phyloP scores from a whole-genome alignment of 2,329 filamentous ascomycete species.

The Microdochium paspali region DNA sequence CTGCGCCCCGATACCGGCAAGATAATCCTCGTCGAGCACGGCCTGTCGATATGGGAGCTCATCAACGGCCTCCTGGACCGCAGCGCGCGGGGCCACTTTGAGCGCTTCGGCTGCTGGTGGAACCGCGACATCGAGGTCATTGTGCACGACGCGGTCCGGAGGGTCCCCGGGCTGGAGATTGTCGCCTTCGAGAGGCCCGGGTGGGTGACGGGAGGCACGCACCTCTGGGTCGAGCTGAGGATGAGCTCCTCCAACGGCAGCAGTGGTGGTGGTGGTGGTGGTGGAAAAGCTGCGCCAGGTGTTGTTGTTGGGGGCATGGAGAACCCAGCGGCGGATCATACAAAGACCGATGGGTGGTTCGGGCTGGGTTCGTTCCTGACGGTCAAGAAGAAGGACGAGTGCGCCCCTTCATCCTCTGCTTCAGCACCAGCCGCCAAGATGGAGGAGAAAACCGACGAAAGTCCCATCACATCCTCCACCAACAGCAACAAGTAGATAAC shows the following conservation, averaged over 20 bases:
- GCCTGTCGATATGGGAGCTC: conserved; percentile 42
- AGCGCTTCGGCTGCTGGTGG: conserved; percentile 59
- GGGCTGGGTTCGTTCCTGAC: not conserved
- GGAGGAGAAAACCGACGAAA: too few relatives aligned
- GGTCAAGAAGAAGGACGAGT: not conserved
- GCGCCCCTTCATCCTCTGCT: too few relatives aligned
- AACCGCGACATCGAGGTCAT: conserved; percentile 52
- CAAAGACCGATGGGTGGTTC: conserved; percentile 1
- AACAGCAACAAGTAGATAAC: too few relatives aligned
- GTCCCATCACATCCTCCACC: too few relatives aligned
- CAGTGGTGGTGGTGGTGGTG: not conserved
- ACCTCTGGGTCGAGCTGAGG: conserved; percentile 48
- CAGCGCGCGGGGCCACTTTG: conserved; percentile 44
- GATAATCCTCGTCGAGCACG: conserved; percentile 55
- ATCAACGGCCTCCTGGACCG: conserved; percentile 48
- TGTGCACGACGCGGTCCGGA: conserved; percentile 35
- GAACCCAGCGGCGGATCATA: not conserved
- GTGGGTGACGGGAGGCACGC: conserved; percentile 45
- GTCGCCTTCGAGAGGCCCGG: conserved; percentile 43
- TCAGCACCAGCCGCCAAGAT: too few relatives aligned
- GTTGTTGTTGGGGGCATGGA: not conserved
- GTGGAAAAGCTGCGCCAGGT: not conserved
- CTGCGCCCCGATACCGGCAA: conserved; percentile 46
- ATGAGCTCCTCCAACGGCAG: conserved; percentile 13
- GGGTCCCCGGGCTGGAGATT: conserved; percentile 45